Evolutionary conservation across 176 grass and related monocot species (phyloP), one percentile per base, ranked within the genome.

Genomic region (Elymus sibiricus): DNA sequence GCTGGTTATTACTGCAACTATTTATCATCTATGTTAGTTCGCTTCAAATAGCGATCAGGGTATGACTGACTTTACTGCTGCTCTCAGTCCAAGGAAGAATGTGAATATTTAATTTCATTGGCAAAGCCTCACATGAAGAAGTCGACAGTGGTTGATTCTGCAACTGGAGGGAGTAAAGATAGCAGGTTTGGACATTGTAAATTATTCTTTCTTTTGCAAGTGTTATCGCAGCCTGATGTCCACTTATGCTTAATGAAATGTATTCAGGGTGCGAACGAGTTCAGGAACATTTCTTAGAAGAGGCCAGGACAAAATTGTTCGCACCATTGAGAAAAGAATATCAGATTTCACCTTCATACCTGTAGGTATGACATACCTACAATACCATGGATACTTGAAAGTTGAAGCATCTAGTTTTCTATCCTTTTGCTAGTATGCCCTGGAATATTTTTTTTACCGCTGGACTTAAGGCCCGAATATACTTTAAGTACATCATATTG

Each of bases 21-120:
- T 31, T 87, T 83, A 17, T 42, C 25, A 56, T 79, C 17, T 70
- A 44, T 75, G 28, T 77, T 62, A n/a, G 1, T 76, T 69, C 66
- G 42, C 56, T 79, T 86, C n/a, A 42, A 2, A 37, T 68, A 49
- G 11, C 28, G 24, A 63, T 76, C 59, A 31, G 39, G 12, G 9
- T 70, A 80, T 64, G n/a, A 81, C 77, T 85, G 19, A 77, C 11
- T 64, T 87, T 49, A 81, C 9, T 85, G 51, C 51, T 82, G 22
- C 92, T 89, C 79, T 44, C 81, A 99, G 97, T 96, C 97, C 53
- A 94, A 99, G 77, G 94, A 99, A 81, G 97, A 99, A 92, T 99
- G 94, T 39, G 92, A 99, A 7, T 77, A 99, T 88, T 86, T 99
- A 44, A 99, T 94, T 81, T 83, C 91, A 42, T 79, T 96, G 67